Evolutionary conservation across 2,329 filamentous ascomycete genomes (phyloP).

Genomic region (Aspergillus japonicus): DNA sequence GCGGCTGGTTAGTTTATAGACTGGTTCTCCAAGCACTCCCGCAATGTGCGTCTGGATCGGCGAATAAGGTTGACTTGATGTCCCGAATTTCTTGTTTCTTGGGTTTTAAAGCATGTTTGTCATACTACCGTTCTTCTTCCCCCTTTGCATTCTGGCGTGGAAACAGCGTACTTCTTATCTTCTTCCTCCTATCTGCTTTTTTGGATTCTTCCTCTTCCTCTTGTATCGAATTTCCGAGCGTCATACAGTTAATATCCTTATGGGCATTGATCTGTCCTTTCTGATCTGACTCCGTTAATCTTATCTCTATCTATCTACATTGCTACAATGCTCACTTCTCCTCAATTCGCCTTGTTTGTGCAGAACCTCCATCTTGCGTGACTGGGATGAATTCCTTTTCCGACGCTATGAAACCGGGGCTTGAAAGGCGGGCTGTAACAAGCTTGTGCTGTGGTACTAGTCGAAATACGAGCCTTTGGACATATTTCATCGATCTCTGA

Average conservation of each 20-base stretch:
- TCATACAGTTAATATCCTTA: not conserved
- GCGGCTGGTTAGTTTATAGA: constrained; percentile 4
- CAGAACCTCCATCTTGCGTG: no score
- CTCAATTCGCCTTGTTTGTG: not conserved
- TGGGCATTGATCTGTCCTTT: not conserved
- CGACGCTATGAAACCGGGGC: no score
- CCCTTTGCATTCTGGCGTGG: not conserved
- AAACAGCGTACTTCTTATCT: not conserved
- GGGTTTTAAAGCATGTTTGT: not conserved
- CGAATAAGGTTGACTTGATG: not conserved
- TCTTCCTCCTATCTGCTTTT: not conserved
- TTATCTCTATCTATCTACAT: not conserved
- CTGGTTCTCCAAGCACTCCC: not conserved
- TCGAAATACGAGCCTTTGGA: no score
- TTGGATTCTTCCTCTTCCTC: not conserved
- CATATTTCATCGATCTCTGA: no score
- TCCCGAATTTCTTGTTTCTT: not conserved
- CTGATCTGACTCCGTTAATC: not conserved
- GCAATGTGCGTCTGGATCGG: not conserved
- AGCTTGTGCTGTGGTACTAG: no score
- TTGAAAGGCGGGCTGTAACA: no score
- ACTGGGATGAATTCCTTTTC: no score
- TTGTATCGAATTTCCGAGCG: not conserved
- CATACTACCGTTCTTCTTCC: not conserved
- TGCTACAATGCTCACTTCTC: no score